Evolutionary conservation across 768 basidiomycete genomes (phyloP).

Genomic region (Hygrocybe coccinea): DNA sequence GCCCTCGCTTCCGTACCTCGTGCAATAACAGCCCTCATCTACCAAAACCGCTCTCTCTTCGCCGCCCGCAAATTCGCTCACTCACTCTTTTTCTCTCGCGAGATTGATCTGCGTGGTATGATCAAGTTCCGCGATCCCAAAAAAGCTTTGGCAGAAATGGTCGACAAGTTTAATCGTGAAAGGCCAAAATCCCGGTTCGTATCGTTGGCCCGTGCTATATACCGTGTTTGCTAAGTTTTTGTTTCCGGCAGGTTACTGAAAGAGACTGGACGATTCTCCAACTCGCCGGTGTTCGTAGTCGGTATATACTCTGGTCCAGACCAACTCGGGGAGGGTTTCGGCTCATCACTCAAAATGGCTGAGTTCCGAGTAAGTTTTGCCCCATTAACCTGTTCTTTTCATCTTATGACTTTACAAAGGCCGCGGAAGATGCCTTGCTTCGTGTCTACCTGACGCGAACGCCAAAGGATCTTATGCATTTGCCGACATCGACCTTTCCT

Average conservation of each 20-base stretch:
- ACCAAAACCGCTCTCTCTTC: constrained; percentile 78
- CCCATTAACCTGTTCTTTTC: constrained; percentile 2
- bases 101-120: constrained; percentile 73
- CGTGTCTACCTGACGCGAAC: constrained; percentile 78
- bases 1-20: constrained; percentile 86
- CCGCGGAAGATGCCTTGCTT: constrained; percentile 80
- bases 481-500: constrained; percentile 75
- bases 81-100: constrained; percentile 80
- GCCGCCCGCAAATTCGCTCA: constrained; percentile 88
- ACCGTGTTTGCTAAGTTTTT: background rate
- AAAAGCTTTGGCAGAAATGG: constrained; percentile 66
- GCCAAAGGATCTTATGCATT: constrained; percentile 59
- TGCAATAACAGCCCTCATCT: constrained; percentile 82
- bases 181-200: constrained; percentile 62
- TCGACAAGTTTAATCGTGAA: constrained; percentile 62
- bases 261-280: constrained; percentile 88
- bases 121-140: constrained; percentile 83
- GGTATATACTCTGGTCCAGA: constrained; percentile 81
- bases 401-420: constrained; percentile 38
- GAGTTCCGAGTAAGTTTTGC: constrained; percentile 69
- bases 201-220: background rate
- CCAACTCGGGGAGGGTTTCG: constrained; percentile 92
- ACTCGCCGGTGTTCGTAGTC: constrained; percentile 92
- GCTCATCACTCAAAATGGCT: constrained; percentile 89
- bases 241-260: constrained; percentile 63